Percentiles rank a stretch among this genome's conserved stretches.
Conservation (phyloP, 2,329 filamentous ascomycete species). For the Exophiala calicioides region DNA sequence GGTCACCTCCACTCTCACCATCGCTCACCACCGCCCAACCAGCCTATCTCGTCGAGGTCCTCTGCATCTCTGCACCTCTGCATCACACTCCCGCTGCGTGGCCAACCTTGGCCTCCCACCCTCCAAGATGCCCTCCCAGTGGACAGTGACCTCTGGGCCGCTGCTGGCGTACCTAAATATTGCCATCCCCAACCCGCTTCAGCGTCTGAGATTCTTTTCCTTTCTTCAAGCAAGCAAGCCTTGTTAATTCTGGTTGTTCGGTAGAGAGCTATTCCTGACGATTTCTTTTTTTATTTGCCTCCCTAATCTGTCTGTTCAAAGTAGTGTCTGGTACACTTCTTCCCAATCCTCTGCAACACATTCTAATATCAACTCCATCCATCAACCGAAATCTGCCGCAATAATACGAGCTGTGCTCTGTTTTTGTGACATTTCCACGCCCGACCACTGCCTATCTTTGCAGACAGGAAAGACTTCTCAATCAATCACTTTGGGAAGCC, state of each 20-base stretch:
- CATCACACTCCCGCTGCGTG: constrained; percentile 1
- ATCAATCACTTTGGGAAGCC: constrained; percentile 21
- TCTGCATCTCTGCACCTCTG: constrained; percentile 9
- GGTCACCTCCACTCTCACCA: too few species aligned
- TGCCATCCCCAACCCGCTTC: constrained; percentile 25
- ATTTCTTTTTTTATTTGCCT: constrained; percentile 20
- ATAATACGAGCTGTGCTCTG: constrained; percentile 25
- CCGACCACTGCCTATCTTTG: constrained; percentile 21
- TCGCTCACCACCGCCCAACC: constrained; percentile 5
- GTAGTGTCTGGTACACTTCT: constrained; percentile 29
- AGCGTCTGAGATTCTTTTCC: constrained; percentile 21
- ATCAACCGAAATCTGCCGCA: constrained; percentile 15
- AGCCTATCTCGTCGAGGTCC: constrained; percentile 9
- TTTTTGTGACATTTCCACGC: constrained; percentile 14
- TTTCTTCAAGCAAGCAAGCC: constrained; percentile 33
- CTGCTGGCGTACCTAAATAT: constrained; percentile 31
- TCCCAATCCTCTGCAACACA: constrained; percentile 10
- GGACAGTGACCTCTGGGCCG: too few species aligned
- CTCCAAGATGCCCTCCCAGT: too few species aligned
- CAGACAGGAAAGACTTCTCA: constrained; percentile 14
- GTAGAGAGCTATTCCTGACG: constrained; percentile 31
- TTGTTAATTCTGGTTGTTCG: constrained; percentile 32
- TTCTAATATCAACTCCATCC: constrained; percentile 14
- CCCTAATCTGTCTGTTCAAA: constrained; percentile 22
- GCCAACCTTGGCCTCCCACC: constrained; percentile 12